Conservation (phyloP, 257 asterid species). For the Solanum commersonii region DNA sequence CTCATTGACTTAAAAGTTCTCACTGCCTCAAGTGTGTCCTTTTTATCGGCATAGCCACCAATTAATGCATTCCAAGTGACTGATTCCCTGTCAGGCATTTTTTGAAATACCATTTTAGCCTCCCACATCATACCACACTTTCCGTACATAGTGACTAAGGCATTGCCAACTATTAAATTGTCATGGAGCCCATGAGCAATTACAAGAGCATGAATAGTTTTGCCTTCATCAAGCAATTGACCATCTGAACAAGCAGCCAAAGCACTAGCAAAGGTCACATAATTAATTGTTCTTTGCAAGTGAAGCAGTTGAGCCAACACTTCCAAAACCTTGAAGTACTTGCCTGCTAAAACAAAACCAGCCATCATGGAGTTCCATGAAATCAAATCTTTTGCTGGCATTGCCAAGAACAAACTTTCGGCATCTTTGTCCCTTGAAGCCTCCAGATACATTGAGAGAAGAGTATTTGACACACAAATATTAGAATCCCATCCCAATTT, state of each 20-base stretch:
- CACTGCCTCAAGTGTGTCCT: conserved; percentile 36
- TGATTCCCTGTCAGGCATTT: conserved; percentile 54
- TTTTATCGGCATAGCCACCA: conserved; percentile 60
- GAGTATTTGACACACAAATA: conserved; percentile 55
- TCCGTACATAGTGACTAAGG: conserved; percentile 77
- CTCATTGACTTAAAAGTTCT: conserved; percentile 45
- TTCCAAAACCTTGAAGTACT: conserved; percentile 42
- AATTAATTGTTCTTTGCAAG: conserved; percentile 29
- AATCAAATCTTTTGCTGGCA: conserved; percentile 58
- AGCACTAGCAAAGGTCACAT: conserved; percentile 67
- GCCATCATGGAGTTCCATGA: conserved; percentile 90
- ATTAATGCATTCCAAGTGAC: conserved; percentile 84
- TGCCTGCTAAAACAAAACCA: conserved; percentile 52
- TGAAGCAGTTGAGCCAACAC: conserved; percentile 33
- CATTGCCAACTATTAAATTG: conserved; percentile 70
- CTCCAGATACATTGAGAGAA: conserved; percentile 66
- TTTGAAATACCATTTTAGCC: conserved; percentile 46
- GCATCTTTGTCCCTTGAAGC: conserved; percentile 43
- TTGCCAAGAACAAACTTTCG: conserved; percentile 39
- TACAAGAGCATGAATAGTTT: conserved; percentile 46
- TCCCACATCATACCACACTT: conserved; percentile 48
- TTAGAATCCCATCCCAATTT: conserved; percentile 54
- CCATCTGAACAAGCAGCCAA: conserved; percentile 58
- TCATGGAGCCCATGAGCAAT: conserved; percentile 42
- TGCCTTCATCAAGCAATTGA: conserved; percentile 47